These are phyloP conservation scores for peach (Prunus persica) DNA, from an alignment of 306 rosid genomes.

Conservation along the genomic window Prunus_persica_NCBIv2 NC_034010.1:27870501-27871000, in stretches of 20 bases:
- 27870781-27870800: slow-evolving; percentile 62
- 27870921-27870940: slow-evolving; percentile 84
- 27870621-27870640: not conserved
- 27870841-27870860: slow-evolving; percentile 83
- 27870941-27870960: slow-evolving; percentile 74
- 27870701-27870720: slow-evolving; percentile 85
- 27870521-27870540: not conserved
- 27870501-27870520: too few species aligned
- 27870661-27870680: slow-evolving; percentile 60
- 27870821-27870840: slow-evolving; percentile 83
- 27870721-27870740: slow-evolving; percentile 86
- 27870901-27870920: slow-evolving; percentile 80
- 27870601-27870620: not conserved
- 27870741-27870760: slow-evolving; percentile 65
- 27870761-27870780: slow-evolving; percentile 76
- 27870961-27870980: slow-evolving; percentile 80
- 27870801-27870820: slow-evolving; percentile 76
- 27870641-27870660: not conserved
- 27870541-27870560: not conserved
- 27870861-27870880: slow-evolving; percentile 83
- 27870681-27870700: slow-evolving; percentile 75
- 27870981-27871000: slow-evolving; percentile 73
- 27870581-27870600: not conserved
- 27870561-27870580: not conserved
- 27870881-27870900: slow-evolving; percentile 93